A percentile compares a stretch with the other conserved stretches of the same genome.
These are phyloP conservation scores for Drosera spatulata DNA, from an alignment of 179 eudicot genomes.

Conservation along the genomic window DNA sequence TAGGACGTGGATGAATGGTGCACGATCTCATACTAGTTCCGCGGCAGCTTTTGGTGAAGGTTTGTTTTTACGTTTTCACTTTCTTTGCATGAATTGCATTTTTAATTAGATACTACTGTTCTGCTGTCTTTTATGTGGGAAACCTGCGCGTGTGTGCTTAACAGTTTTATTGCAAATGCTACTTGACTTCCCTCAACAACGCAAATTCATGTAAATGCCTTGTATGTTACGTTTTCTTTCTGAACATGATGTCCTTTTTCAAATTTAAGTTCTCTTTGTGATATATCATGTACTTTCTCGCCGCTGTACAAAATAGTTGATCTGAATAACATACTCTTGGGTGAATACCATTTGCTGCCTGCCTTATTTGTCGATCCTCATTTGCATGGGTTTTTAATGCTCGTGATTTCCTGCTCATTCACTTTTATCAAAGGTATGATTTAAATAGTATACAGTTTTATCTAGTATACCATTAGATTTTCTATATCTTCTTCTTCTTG, in stretches of 20 bases:
- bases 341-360: background rate
- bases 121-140: too few relatives aligned
- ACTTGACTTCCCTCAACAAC: background rate
- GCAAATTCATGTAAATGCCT: background rate
- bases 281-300: background rate
- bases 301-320: background rate
- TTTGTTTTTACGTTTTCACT: too few relatives aligned
- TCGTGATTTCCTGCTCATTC: too few relatives aligned
- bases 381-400: too few relatives aligned
- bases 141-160: background rate
- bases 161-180: background rate
- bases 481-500: too few relatives aligned
- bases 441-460: too few relatives aligned
- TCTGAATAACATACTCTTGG: background rate
- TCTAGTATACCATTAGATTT: too few relatives aligned
- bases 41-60: slow-evolving; percentile 23
- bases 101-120: too few relatives aligned
- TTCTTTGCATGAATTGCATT: too few relatives aligned
- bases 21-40: slow-evolving; percentile 27
- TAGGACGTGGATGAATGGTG: slow-evolving; percentile 55
- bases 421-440: too few relatives aligned
- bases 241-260: background rate
- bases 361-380: background rate
- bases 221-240: background rate
- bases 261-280: background rate